Percentiles rank a stretch among this genome's conserved stretches.
phyloP scores from a whole-genome alignment of 805 yeast species.

The Candida berthetii region DNA sequence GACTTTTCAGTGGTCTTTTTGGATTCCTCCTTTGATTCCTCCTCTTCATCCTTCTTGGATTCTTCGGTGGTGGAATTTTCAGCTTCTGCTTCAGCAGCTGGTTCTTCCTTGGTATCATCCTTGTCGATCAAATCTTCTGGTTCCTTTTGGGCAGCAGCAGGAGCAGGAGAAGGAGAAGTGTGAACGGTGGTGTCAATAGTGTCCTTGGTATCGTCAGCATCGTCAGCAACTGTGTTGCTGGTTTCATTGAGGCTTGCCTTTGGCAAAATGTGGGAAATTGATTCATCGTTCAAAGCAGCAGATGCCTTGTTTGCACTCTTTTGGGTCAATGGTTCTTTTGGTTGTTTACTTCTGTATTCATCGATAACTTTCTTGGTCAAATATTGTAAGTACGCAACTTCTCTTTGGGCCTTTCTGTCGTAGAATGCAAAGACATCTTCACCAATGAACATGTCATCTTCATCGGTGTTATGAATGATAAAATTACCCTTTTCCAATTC shows the following conservation, averaged over 20 bases:
- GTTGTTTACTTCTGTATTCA: slow-evolving; percentile 5
- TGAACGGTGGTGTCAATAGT: not conserved
- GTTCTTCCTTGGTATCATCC: slow-evolving; percentile 8
- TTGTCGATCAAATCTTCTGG: slow-evolving; percentile 4
- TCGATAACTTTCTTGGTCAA: slow-evolving; percentile 26
- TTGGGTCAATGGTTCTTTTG: not conserved
- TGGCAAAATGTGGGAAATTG: slow-evolving; percentile 1
- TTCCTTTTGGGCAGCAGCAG: slow-evolving; percentile 6
- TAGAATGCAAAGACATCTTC: slow-evolving; percentile 71
- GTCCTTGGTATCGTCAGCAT: not conserved
- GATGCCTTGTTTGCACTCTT: not conserved
- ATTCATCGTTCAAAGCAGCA: not conserved
- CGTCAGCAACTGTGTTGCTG: not conserved
- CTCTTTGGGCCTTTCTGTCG: slow-evolving; percentile 48
- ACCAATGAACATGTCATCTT: slow-evolving; percentile 62
- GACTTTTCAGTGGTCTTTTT: not conserved
- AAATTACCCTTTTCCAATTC: slow-evolving; percentile 84
- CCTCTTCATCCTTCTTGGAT: too few relatives aligned
- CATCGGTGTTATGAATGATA: slow-evolving; percentile 56
- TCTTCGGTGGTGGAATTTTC: too few relatives aligned
- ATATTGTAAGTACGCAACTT: slow-evolving; percentile 35
- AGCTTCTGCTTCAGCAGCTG: slow-evolving; percentile 9
- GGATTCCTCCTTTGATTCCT: slow-evolving; percentile 3
- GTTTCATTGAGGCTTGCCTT: slow-evolving; percentile 1
- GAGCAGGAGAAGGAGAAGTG: too few relatives aligned